A percentile compares a stretch with the other conserved stretches of the same genome.
Evolutionary conservation across 768 basidiomycete species (phyloP).

Genomic region (Tylopilus subfusipes): DNA sequence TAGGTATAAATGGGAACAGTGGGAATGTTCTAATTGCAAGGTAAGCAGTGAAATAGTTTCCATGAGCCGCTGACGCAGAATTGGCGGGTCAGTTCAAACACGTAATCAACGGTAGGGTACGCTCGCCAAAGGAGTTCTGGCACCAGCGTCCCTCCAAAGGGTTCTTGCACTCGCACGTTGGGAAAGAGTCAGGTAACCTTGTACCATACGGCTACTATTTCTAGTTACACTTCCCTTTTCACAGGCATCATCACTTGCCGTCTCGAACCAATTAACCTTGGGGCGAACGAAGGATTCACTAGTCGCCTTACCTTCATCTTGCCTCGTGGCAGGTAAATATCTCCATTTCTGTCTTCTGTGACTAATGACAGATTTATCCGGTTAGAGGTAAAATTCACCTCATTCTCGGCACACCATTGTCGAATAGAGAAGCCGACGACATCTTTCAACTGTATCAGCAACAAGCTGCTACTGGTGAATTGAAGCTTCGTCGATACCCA

Average conservation of each 20-base stretch:
- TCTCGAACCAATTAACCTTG: constrained; percentile 20
- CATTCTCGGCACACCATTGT: constrained; percentile 36
- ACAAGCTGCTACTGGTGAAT: constrained; percentile 51
- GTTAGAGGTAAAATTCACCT: constrained; percentile 61
- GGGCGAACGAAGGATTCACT: constrained; percentile 20
- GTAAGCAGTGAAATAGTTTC: constrained; percentile 34
- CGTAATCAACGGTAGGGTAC: constrained; percentile 19
- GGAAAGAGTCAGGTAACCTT: constrained; percentile 28
- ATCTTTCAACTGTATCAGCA: constrained; percentile 67
- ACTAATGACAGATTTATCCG: not conserved
- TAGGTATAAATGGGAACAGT: constrained; percentile 72
- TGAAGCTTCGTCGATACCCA: constrained; percentile 72
- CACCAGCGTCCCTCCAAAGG: constrained; percentile 23
- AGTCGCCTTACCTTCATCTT: constrained; percentile 48
- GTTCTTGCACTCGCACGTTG: constrained; percentile 28
- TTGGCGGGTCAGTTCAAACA: constrained; percentile 13
- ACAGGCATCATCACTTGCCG: constrained; percentile 20
- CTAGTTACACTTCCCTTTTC: not conserved
- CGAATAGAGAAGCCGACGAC: constrained; percentile 44
- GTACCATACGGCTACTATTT: not conserved
- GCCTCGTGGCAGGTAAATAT: constrained; percentile 43
- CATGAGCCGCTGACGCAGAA: not conserved
- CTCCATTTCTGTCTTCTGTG: not conserved
- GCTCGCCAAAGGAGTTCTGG: constrained; percentile 39
- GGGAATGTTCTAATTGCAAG: constrained; percentile 63